Base-by-base conservation (phyloP, 139 green algal species). In the Trebouxia sp. region DNA sequence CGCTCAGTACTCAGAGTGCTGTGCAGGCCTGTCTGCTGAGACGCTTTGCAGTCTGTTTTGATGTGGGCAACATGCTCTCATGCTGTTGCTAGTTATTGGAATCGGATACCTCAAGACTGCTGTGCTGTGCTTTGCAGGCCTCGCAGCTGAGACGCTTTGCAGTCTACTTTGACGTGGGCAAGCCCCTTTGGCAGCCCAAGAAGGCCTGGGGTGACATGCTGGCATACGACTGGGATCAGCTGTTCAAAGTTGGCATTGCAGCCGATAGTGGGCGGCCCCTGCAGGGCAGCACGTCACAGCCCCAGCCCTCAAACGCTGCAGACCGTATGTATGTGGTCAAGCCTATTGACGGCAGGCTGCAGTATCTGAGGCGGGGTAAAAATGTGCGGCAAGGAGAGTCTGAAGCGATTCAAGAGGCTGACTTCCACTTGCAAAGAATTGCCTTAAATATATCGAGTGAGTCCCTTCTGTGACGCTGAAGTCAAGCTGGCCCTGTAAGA, bases 161-260 rank as follows among this genome's bases (percentile, higher is more conserved):
- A 7, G 14, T 93, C 1, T 97, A 97, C 85, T 96, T 97, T 89
- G 94, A 97, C 67, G 90, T 91, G 26, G 90, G 88, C 42, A 45
- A 55, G 2, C 53, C 85, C 15, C 74, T 88, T 10, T 86, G 92
- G 88, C 30, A 84, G 22, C 86, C 87, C 1, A 38, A 80, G 65
- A 66, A 77, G 26, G 39, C 37, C 30, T 97, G 93, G 91, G 47
- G 53, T 6, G 43, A 82, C 1, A 74, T 97, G 67, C 76, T 56
- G 32, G 56, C n/a, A 0, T 58, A 80, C 6, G 79, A 92, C 14
- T 97, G 94, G 94, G 91, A 97, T 58, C 65, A 62, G 37, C 89
- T 95, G 65, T 94, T 97, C 81, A 70, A 87, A 62, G 88, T 88
- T 10, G 85, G 79, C 80, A 84, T 93, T 32, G 30, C 78, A 17